These are phyloP conservation scores for Wickerhamia fluorescens DNA, from an alignment of 805 yeast species.

Conservation along the genomic window DNA sequence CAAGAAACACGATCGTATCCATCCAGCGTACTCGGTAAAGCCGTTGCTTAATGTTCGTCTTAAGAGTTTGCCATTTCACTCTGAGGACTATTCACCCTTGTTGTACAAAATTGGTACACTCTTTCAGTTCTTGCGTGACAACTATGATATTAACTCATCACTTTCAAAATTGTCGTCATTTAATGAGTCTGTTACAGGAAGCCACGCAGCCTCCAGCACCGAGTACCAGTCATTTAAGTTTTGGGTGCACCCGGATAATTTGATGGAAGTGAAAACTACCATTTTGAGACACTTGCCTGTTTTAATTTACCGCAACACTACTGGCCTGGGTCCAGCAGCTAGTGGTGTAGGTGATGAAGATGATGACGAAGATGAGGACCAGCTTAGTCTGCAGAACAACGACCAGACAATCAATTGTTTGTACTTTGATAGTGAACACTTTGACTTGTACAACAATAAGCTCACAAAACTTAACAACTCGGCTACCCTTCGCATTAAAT, in stretches of 20 bases:
- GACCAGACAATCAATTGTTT: constrained; percentile 76
- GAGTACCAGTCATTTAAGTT: constrained; percentile 69
- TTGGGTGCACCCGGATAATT: constrained; percentile 95
- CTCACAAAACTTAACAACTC: constrained; percentile 60
- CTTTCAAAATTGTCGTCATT: constrained; percentile 44
- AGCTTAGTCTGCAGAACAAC: constrained; percentile 22
- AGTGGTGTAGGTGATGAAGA: constrained; percentile 44
- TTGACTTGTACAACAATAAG: constrained; percentile 82
- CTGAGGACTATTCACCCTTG: constrained; percentile 91
- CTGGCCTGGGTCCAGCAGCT: too few relatives aligned
- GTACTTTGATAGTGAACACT: constrained; percentile 78
- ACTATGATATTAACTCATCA: constrained; percentile 45
- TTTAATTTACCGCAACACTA: constrained; percentile 54
- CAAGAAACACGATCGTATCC: constrained; percentile 91
- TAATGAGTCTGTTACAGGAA: constrained; percentile 28
- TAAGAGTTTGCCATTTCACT: constrained; percentile 81
- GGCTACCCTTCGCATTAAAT: constrained; percentile 76
- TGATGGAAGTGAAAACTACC: constrained; percentile 97
- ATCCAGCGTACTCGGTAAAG: constrained; percentile 79
- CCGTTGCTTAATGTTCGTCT: constrained; percentile 85
- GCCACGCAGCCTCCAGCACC: too few relatives aligned
- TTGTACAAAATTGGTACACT: constrained; percentile 74
- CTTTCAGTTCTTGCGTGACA: constrained; percentile 76
- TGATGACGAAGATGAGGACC: constrained; percentile 47
- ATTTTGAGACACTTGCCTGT: constrained; percentile 91